Evolutionary conservation across 2,329 filamentous ascomycete genomes (phyloP).

Genomic region (Fusarium brachygibbosum): DNA sequence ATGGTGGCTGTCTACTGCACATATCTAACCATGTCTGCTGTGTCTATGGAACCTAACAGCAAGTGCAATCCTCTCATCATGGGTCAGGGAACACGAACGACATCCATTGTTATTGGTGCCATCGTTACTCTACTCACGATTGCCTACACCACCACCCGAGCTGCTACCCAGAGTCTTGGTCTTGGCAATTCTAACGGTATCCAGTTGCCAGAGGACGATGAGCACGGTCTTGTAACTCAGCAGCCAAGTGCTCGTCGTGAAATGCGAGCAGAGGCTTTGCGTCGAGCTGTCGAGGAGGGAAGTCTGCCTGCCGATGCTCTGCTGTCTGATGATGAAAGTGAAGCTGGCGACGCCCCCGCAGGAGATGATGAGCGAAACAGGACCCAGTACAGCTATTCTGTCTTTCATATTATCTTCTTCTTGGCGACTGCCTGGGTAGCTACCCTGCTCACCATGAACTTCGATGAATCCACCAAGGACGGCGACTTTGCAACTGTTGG

Average conservation of each 20-base stretch:
- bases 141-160: conserved; percentile 96
- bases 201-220: conserved; percentile 76
- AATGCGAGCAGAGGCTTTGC: conserved; percentile 92
- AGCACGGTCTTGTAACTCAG: conserved; percentile 89
- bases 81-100: conserved; percentile 88
- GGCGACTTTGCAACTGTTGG: conserved; percentile 92
- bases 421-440: conserved; percentile 96
- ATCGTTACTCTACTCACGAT: conserved; percentile 97
- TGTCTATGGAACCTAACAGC: conserved; percentile 97
- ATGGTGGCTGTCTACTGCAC: conserved; percentile 99
- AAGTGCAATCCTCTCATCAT: conserved; percentile 93
- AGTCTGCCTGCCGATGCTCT: conserved; percentile 92
- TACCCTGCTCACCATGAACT: conserved; percentile 84
- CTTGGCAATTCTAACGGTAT: conserved; percentile 68
- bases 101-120: conserved; percentile 91
- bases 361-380: conserved; percentile 90
- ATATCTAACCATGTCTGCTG: conserved; percentile 97
- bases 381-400: conserved; percentile 95
- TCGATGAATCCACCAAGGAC: conserved; percentile 71
- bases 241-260: conserved; percentile 85
- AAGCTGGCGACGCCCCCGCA: conserved; percentile 70
- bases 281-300: conserved; percentile 91
- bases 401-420: conserved; percentile 99
- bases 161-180: conserved; percentile 89
- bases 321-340: conserved; percentile 78